These are phyloP conservation scores for Phragmites australis DNA, from an alignment of 176 grass and related monocot genomes.

Conservation along the genomic window DNA sequence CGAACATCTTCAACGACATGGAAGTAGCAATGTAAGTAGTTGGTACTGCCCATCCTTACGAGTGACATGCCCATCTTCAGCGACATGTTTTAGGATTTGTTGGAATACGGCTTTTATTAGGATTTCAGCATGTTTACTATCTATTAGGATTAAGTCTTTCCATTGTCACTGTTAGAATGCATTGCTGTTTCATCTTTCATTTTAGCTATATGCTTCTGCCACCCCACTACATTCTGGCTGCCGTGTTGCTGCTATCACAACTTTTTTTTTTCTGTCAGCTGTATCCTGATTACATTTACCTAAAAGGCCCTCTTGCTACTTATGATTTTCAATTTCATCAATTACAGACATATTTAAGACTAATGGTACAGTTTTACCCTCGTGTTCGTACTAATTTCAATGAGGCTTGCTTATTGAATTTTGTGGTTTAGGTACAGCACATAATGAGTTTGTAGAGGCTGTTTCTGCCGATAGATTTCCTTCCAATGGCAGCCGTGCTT, in stretches of 20 bases:
- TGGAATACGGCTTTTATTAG: neutral
- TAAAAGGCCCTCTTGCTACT: neutral
- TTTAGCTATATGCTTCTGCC: neutral
- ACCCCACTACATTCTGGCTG: neutral
- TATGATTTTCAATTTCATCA: neutral
- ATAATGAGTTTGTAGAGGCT: constrained; percentile 22
- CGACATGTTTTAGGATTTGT: neutral
- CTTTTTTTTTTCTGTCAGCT: constrained; percentile 8
- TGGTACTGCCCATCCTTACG: too few relatives aligned
- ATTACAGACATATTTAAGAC: neutral
- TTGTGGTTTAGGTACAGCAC: constrained; percentile 39
- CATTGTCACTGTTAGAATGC: neutral
- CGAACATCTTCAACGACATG: too few relatives aligned
- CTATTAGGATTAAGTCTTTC: neutral
- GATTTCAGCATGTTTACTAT: neutral
- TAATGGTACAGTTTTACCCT: neutral
- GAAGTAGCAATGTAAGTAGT: too few relatives aligned
- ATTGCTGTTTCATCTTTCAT: neutral
- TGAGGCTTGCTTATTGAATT: neutral
- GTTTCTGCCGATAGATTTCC: constrained; percentile 27
- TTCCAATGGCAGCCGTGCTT: neutral
- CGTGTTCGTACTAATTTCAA: neutral
- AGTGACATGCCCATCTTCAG: too few relatives aligned
- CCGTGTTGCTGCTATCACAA: neutral
- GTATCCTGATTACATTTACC: neutral